Conservation (phyloP, 352 stramenopile species). For the Pythium grandisporangium region DNA sequence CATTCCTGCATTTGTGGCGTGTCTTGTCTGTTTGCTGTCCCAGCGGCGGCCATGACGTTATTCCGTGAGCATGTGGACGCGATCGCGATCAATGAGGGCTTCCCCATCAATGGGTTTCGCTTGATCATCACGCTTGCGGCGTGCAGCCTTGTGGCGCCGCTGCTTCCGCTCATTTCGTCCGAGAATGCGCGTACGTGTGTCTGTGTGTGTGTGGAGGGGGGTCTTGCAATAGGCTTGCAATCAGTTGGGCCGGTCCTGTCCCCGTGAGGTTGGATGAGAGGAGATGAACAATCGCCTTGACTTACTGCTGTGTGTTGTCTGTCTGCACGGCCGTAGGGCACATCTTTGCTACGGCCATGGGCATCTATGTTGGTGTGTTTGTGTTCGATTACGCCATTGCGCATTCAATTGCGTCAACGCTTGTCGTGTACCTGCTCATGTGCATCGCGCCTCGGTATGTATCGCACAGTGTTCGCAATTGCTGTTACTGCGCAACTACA, state of each 20-base stretch:
- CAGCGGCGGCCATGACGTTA: conserved; percentile 32
- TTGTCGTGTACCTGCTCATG: conserved; percentile 65
- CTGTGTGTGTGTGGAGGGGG: background rate
- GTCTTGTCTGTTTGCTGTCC: too few species aligned
- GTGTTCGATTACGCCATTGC: conserved; percentile 76
- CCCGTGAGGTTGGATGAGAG: too few species aligned
- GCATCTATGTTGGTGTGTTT: conserved; percentile 54
- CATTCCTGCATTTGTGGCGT: too few species aligned
- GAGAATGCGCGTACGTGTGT: conserved; percentile 46
- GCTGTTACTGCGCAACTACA: background rate
- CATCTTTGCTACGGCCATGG: conserved; percentile 56
- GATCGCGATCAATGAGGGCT: conserved; percentile 55
- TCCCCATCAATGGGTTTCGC: conserved; percentile 70
- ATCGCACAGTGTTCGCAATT: background rate
- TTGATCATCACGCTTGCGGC: conserved; percentile 61
- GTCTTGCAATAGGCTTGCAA: too few species aligned
- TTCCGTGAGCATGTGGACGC: conserved; percentile 56
- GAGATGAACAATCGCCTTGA: too few species aligned
- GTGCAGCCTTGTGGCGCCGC: conserved; percentile 56
- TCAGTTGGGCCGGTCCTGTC: too few species aligned
- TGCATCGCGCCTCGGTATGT: conserved; percentile 41
- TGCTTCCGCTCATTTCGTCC: conserved; percentile 45
- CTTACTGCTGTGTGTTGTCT: background rate
- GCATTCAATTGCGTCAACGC: conserved; percentile 52
- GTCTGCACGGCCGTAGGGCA: conserved; percentile 27